Evolutionary conservation across 1,284 basidiomycete genomes (phyloP).

Genomic region (Cutaneotrichosporon arboriforme): DNA sequence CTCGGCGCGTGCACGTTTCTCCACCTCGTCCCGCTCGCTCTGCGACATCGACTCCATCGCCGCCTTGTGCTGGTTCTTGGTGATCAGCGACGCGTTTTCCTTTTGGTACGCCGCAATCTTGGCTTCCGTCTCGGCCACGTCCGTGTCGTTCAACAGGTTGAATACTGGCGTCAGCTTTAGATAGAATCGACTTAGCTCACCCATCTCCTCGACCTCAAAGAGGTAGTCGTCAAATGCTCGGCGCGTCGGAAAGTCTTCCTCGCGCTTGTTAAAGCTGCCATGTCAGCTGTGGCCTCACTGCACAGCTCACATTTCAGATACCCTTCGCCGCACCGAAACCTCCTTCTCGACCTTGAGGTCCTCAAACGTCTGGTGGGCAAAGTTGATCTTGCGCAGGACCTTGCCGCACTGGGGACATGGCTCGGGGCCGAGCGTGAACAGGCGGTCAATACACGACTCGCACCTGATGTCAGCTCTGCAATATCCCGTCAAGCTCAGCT

Average conservation of each 20-base stretch:
- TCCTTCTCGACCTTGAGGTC: constrained; percentile 96
- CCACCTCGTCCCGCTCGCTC: constrained; percentile 65
- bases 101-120: constrained; percentile 71
- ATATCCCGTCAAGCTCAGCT: constrained; percentile 22
- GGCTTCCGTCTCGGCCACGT: constrained; percentile 76
- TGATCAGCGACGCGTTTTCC: constrained; percentile 73
- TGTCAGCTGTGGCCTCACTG: constrained; percentile 17
- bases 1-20: constrained; percentile 64
- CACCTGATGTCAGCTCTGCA: constrained; percentile 57
- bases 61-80: constrained; percentile 67
- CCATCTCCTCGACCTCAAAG: constrained; percentile 91
- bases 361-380: constrained; percentile 94
- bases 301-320: constrained; percentile 69
- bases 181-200: constrained; percentile 47
- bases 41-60: constrained; percentile 49
- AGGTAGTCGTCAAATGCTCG: constrained; percentile 93
- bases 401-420: constrained; percentile 91
- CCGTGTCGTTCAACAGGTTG: constrained; percentile 89
- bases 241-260: constrained; percentile 79
- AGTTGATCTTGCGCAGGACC: constrained; percentile 86
- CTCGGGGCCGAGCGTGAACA: constrained; percentile 93
- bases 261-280: constrained; percentile 85
- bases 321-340: constrained; percentile 76
- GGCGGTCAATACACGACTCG: constrained; percentile 92
- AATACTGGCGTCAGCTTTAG: constrained; percentile 56